Percentiles rank a stretch among this genome's conserved stretches.
These are phyloP conservation scores for Talaromyces rugulosus DNA, from an alignment of 2,329 filamentous ascomycete species.

Conservation along the genomic window DNA sequence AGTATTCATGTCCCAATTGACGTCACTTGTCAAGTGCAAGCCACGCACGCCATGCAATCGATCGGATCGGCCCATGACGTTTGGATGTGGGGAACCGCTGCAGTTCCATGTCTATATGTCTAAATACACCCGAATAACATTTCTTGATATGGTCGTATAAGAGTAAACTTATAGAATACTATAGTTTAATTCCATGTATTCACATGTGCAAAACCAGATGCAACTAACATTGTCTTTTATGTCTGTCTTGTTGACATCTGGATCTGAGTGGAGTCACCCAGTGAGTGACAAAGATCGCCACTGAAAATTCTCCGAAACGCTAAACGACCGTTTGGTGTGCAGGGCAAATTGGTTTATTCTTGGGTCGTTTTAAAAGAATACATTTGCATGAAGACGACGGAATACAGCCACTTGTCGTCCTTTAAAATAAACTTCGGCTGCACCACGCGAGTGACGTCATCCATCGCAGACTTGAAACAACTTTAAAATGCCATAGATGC, in stretches of 20 bases:
- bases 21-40: neutral
- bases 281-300: too few relatives aligned
- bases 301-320: neutral
- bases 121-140: too few relatives aligned
- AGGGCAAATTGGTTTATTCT: neutral
- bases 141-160: neutral
- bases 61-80: neutral
- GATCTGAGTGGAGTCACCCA: neutral
- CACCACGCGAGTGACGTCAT: neutral
- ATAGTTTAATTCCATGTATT: neutral
- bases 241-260: neutral
- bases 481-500: neutral
- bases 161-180: neutral
- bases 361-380: neutral
- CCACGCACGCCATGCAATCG: neutral
- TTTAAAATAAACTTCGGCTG: neutral
- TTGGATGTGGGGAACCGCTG: neutral
- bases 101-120: neutral
- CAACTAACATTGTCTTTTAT: neutral
- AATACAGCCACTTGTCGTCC: neutral
- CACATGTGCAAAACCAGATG: neutral
- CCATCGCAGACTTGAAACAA: neutral
- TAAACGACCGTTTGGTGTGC: neutral
- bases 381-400: neutral
- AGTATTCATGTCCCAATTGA: neutral